Percentiles rank a stretch among this genome's conserved stretches.
Evolutionary conservation across 2,329 filamentous ascomycete species (phyloP).

Genomic region (Fusarium mundagurra): DNA sequence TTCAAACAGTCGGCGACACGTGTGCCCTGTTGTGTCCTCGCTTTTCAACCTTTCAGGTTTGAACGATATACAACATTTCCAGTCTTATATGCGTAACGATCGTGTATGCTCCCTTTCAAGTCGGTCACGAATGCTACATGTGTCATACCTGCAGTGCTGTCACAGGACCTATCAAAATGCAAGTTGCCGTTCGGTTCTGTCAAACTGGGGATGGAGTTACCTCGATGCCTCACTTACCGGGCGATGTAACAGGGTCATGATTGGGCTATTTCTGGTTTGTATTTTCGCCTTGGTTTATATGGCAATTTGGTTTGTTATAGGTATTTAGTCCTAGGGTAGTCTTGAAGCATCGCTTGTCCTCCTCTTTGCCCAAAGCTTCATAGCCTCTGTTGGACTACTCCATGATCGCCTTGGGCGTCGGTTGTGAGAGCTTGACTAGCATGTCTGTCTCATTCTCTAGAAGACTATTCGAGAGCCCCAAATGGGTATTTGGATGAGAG

Average conservation of each 20-base stretch:
- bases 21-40: constrained; percentile 29
- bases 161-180: constrained; percentile 19
- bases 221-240: constrained; percentile 3
- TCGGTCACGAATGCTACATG: neutral
- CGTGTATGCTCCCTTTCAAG: neutral
- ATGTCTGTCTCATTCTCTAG: neutral
- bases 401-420: constrained; percentile 7
- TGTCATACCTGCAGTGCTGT: constrained; percentile 26
- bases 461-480: neutral
- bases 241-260: neutral
- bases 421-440: constrained; percentile 10
- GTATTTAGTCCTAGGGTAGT: neutral
- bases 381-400: constrained; percentile 13
- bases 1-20: constrained; percentile 33
- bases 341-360: constrained; percentile 1
- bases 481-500: neutral
- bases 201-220: constrained; percentile 9
- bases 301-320: neutral
- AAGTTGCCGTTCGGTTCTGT: constrained; percentile 16
- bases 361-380: constrained; percentile 2
- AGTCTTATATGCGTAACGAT: constrained; percentile 21
- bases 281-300: no score
- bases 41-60: constrained; percentile 10
- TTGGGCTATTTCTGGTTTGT: neutral
- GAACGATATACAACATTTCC: neutral